Percentiles rank a stretch among this genome's conserved stretches.
Conservation (phyloP, 495 filamentous ascomycete genomes). For the Glutinoglossum americanum region DNA sequence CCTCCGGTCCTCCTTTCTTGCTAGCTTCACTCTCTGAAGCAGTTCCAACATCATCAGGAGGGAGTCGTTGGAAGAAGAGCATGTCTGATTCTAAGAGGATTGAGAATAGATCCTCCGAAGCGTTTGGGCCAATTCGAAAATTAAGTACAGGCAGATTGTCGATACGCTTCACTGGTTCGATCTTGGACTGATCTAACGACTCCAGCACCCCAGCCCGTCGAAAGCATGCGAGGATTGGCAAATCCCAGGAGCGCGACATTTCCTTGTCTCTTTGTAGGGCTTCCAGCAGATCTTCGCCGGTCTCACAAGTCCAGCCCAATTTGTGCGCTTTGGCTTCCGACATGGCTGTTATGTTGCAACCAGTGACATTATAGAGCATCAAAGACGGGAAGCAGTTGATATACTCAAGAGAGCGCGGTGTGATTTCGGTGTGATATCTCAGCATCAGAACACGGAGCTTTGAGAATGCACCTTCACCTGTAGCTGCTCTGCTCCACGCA, state of each 20-base stretch:
- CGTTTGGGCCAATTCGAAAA: conserved; percentile 3
- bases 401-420: conserved; percentile 8
- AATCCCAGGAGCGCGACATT: conserved; percentile 4
- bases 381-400: conserved; percentile 11
- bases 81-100: neutral
- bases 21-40: neutral
- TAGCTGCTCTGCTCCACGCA: conserved; percentile 10
- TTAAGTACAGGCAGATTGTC: conserved; percentile 6
- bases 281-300: conserved; percentile 3
- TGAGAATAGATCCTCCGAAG: neutral
- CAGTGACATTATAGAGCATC: conserved; percentile 4
- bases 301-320: conserved; percentile 5
- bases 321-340: conserved; percentile 1
- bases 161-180: neutral
- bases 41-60: neutral
- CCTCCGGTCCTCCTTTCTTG: neutral
- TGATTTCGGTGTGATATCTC: conserved; percentile 9
- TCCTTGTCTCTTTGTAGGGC: neutral
- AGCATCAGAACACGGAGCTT: conserved; percentile 11
- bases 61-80: neutral
- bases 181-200: neutral
- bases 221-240: conserved; percentile 2
- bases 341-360: neutral
- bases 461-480: conserved; percentile 8
- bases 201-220: neutral